These are phyloP conservation scores for Funneliformis geosporum DNA, from an alignment of 192 early-diverging fungal genomes.

Conservation along the genomic window DNA sequence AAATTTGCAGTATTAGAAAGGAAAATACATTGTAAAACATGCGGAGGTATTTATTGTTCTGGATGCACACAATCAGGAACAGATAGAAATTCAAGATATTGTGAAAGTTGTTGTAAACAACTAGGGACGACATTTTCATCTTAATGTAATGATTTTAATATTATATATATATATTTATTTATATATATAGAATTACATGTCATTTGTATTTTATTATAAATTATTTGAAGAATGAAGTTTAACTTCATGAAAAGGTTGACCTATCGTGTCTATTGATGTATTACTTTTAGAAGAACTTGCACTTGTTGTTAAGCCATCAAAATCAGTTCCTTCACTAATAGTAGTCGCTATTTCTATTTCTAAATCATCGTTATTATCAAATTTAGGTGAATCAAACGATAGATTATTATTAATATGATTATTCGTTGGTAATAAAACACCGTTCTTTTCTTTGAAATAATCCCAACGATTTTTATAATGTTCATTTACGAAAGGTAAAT, in stretches of 20 bases:
- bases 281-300: not conserved
- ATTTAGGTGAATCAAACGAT: not conserved
- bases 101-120: slow-evolving; percentile 26
- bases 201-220: not conserved
- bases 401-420: not conserved
- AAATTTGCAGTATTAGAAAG: slow-evolving; percentile 59
- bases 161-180: not conserved
- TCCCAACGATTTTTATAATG: not conserved
- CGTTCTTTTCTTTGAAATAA: not conserved
- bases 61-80: slow-evolving; percentile 37
- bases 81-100: slow-evolving; percentile 29
- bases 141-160: slow-evolving; percentile 7
- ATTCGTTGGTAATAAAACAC: not conserved
- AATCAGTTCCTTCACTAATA: not conserved
- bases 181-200: too few relatives aligned
- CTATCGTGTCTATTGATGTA: not conserved
- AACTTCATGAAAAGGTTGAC: not conserved
- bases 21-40: slow-evolving; percentile 54
- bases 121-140: not conserved
- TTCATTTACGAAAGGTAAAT: slow-evolving; percentile 43
- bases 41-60: slow-evolving; percentile 54
- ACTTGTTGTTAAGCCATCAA: not conserved
- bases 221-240: not conserved
- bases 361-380: not conserved
- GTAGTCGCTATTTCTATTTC: not conserved